phyloP scores from a whole-genome alignment of 2,329 filamentous ascomycete genomes.

The Talaromyces funiculosus region DNA sequence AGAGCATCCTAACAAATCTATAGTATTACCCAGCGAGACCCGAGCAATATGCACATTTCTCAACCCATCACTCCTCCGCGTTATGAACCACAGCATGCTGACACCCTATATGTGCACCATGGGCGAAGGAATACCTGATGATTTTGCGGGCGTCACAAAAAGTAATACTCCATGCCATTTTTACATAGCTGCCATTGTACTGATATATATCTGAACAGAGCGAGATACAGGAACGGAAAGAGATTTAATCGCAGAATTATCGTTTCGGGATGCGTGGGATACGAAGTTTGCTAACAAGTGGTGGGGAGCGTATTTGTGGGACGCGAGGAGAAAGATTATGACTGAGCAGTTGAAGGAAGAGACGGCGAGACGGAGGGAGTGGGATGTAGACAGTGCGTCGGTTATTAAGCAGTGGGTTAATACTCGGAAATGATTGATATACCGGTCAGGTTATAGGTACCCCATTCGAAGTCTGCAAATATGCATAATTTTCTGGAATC shows the following conservation, averaged over 20 bases:
- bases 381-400: not conserved
- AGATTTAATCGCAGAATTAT: not conserved
- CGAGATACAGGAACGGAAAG: not conserved
- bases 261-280: slow-evolving; percentile 6
- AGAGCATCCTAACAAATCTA: not conserved
- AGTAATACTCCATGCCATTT: not conserved
- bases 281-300: slow-evolving; percentile 5
- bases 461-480: not conserved
- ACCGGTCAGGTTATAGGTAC: not conserved
- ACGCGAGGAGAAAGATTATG: not conserved
- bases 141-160: not conserved
- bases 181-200: not conserved
- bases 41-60: slow-evolving; percentile 4
- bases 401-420: not conserved
- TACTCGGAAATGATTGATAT: not conserved
- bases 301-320: not conserved
- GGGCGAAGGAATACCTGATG: not conserved
- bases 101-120: not conserved
- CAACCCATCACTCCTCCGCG: slow-evolving; percentile 8
- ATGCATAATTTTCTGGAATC: not conserved
- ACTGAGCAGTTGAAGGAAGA: not conserved
- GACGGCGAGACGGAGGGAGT: slow-evolving; percentile 2
- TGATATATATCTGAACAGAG: not conserved
- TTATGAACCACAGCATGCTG: not conserved
- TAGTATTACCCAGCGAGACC: not conserved